phyloP scores from a whole-genome alignment of 2,329 filamentous ascomycete genomes.

The Colletotrichum sp. region DNA sequence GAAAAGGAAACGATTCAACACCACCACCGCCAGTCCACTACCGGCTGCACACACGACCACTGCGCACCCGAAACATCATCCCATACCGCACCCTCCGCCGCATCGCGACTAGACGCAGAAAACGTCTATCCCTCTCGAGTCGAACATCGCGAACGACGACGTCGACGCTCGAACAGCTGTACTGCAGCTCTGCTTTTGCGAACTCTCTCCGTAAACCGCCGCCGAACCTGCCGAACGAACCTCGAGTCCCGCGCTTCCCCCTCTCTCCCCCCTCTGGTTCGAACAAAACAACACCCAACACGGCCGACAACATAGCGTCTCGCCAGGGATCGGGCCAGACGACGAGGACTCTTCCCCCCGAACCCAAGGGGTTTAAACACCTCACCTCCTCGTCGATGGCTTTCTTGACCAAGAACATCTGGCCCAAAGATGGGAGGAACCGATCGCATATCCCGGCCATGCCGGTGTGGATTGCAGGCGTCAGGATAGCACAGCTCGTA shows the following conservation, averaged over 20 bases:
- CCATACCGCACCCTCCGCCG: background rate
- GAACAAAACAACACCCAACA: background rate
- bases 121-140: background rate
- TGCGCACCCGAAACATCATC: background rate
- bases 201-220: background rate
- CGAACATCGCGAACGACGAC: background rate
- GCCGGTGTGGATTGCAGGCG: constrained; percentile 20
- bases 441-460: constrained; percentile 21
- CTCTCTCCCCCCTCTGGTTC: background rate
- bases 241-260: background rate
- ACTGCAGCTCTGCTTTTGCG: background rate
- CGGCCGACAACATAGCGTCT: background rate
- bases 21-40: background rate
- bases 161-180: background rate
- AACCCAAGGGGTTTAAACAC: constrained; percentile 5
- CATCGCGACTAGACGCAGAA: background rate
- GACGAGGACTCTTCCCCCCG: constrained; percentile 10
- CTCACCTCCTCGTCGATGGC: constrained; percentile 13
- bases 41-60: background rate
- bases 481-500: constrained; percentile 23
- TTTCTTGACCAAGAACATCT: constrained; percentile 21
- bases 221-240: background rate
- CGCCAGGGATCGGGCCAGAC: constrained; percentile 13
- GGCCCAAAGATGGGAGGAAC: constrained; percentile 23
- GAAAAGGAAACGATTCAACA: background rate